Conservation (phyloP, 1,284 basidiomycete species). For the Wallemia hederae region DNA sequence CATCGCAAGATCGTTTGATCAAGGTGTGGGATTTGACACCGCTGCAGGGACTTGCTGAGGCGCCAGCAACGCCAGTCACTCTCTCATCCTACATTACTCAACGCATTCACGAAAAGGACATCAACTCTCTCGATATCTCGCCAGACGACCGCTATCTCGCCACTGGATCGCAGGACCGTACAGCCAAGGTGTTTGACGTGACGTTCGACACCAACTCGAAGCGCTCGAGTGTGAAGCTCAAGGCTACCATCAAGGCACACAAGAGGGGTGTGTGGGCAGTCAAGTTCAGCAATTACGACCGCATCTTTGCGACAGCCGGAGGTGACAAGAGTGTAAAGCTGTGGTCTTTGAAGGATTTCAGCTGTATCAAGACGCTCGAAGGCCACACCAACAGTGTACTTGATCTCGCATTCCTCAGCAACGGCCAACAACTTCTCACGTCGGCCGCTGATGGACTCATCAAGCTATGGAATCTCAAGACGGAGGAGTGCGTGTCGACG, state of each 20-base stretch:
- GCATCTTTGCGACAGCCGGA: slow-evolving; percentile 67
- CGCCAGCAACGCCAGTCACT: slow-evolving; percentile 16
- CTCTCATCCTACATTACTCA: slow-evolving; percentile 61
- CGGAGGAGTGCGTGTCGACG: slow-evolving; percentile 61
- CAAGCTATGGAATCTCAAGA: slow-evolving; percentile 76
- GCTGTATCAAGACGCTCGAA: slow-evolving; percentile 80
- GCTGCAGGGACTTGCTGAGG: slow-evolving; percentile 15
- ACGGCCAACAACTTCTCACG: slow-evolving; percentile 60
- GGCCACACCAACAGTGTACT: slow-evolving; percentile 94
- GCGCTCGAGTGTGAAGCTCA: slow-evolving; percentile 36
- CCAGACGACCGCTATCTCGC: slow-evolving; percentile 69
- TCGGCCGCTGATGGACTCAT: slow-evolving; percentile 76
- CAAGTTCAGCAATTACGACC: slow-evolving; percentile 52
- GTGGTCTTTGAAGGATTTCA: slow-evolving; percentile 75
- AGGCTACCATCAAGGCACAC: slow-evolving; percentile 80
- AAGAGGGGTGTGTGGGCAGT: slow-evolving; percentile 90
- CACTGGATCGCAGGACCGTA: slow-evolving; percentile 85
- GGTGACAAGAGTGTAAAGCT: slow-evolving; percentile 81
- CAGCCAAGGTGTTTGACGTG: slow-evolving; percentile 67
- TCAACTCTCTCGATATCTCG: slow-evolving; percentile 79
- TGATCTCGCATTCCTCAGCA: slow-evolving; percentile 58
- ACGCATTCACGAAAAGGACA: slow-evolving; percentile 92
- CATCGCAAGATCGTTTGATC: slow-evolving; percentile 83
- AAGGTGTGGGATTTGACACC: slow-evolving; percentile 82
- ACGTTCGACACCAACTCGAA: slow-evolving; percentile 24